Evolutionary conservation across 129 eudicot genomes (phyloP).

Genomic region (Chrysanthemum makinoi): DNA sequence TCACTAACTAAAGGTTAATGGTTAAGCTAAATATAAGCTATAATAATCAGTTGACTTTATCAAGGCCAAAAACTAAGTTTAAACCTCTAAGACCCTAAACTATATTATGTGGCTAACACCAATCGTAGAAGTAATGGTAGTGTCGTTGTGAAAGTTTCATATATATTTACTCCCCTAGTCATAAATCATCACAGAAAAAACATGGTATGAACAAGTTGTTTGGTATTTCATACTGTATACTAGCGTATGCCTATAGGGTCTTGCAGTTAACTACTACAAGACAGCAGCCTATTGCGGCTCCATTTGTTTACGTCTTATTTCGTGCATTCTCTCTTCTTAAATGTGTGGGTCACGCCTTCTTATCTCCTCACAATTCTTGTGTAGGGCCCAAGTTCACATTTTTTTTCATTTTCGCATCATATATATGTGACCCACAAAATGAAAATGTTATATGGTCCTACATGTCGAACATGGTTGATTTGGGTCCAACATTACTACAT

Average conservation of each 20-base stretch:
- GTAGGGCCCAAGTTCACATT: constrained; percentile 8
- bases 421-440: neutral
- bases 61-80: neutral
- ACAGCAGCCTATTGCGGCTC: neutral
- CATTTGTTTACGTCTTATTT: neutral
- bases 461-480: constrained; percentile 7
- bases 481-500: constrained; percentile 8
- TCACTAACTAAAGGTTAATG: neutral
- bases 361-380: neutral
- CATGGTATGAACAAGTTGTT: neutral
- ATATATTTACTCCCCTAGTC: neutral
- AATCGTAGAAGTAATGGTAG: too few relatives aligned
- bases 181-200: neutral
- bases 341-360: constrained; percentile 17
- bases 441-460: neutral
- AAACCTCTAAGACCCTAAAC: neutral
- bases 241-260: neutral
- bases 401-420: constrained; percentile 6
- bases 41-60: neutral
- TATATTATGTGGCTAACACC: too few relatives aligned
- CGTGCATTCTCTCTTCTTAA: neutral
- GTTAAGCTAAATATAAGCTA: neutral
- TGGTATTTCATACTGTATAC: neutral
- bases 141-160: too few relatives aligned
- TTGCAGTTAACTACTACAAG: neutral